These are phyloP conservation scores for Cryoendolithus antarcticus DNA, from an alignment of 2,329 filamentous ascomycete genomes.

Conservation along the genomic window DNA sequence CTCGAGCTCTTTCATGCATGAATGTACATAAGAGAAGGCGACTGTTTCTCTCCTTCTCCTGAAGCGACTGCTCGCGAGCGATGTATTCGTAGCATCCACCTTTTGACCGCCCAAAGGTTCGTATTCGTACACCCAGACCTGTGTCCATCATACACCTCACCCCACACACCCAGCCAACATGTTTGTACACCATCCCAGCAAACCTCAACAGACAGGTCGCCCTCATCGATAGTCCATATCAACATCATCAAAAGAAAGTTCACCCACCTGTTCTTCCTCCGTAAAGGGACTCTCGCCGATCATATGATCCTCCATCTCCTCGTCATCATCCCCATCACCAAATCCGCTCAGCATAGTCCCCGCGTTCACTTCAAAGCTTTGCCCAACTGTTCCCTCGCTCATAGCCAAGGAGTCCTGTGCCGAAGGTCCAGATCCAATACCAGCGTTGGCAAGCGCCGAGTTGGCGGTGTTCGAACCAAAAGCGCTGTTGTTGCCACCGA, in stretches of 20 bases:
- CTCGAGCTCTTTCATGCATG: too few species aligned
- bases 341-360: slow-evolving; percentile 58
- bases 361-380: slow-evolving; percentile 22
- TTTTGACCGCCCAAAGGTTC: too few species aligned
- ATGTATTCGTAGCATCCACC: too few species aligned
- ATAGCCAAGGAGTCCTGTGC: slow-evolving; percentile 22
- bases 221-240: slow-evolving; percentile 47
- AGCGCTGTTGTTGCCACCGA: slow-evolving; percentile 31
- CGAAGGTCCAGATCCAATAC: slow-evolving; percentile 49
- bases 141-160: too few species aligned
- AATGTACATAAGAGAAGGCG: too few species aligned
- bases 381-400: slow-evolving; percentile 21
- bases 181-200: too few species aligned
- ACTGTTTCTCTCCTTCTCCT: too few species aligned
- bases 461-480: slow-evolving; percentile 35
- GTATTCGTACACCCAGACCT: too few species aligned
- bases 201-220: slow-evolving; percentile 4
- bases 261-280: slow-evolving; percentile 55
- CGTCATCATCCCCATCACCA: slow-evolving; percentile 90
- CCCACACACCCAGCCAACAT: too few species aligned
- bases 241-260: slow-evolving; percentile 49
- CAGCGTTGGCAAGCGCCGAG: slow-evolving; percentile 68
- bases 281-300: slow-evolving; percentile 26
- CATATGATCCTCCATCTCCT: slow-evolving; percentile 71
- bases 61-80: too few species aligned